Conservation (phyloP, 345 rosid species). For the Raphanus raphanistrum region DNA sequence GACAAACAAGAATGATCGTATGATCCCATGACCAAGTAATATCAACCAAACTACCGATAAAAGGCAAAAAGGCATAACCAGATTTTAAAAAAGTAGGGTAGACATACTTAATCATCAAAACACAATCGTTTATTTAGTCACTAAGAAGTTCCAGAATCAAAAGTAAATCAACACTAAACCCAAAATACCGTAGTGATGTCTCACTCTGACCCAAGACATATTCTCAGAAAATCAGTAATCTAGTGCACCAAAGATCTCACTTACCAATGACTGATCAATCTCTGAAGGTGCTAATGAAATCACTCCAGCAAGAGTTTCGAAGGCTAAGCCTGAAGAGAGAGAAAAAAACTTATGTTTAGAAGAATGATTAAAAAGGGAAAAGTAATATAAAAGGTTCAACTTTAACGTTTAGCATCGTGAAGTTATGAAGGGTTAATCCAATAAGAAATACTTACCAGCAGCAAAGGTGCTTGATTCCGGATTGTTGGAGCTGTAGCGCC, state of each 20-base stretch:
- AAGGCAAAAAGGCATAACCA: background rate
- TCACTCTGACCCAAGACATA: background rate
- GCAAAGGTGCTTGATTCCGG: slow-evolving; percentile 85
- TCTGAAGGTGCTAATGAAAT: slow-evolving; percentile 75
- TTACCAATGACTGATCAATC: slow-evolving; percentile 80
- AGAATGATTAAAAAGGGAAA: background rate
- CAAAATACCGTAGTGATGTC: background rate
- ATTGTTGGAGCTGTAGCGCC: slow-evolving; percentile 79
- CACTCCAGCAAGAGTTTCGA: slow-evolving; percentile 84
- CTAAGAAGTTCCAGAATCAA: background rate
- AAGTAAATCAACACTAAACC: slow-evolving; percentile 7
- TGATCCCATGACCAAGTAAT: slow-evolving; percentile 14
- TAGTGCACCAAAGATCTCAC: slow-evolving; percentile 25
- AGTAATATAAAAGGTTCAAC: background rate
- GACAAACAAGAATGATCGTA: slow-evolving; percentile 10
- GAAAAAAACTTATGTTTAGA: slow-evolving; percentile 4
- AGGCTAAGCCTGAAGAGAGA: slow-evolving; percentile 69
- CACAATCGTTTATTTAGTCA: background rate
- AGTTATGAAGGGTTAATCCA: background rate
- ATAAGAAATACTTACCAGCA: slow-evolving; percentile 60
- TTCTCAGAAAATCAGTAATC: slow-evolving; percentile 3
- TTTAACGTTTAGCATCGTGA: slow-evolving; percentile 3
- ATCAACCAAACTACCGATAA: slow-evolving; percentile 3
- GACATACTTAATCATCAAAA: background rate
- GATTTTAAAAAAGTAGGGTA: background rate